Evolutionary conservation across 805 yeast genomes (phyloP), one percentile per base, ranked within the genome.

Genomic region (Metschnikowia sp.): DNA sequence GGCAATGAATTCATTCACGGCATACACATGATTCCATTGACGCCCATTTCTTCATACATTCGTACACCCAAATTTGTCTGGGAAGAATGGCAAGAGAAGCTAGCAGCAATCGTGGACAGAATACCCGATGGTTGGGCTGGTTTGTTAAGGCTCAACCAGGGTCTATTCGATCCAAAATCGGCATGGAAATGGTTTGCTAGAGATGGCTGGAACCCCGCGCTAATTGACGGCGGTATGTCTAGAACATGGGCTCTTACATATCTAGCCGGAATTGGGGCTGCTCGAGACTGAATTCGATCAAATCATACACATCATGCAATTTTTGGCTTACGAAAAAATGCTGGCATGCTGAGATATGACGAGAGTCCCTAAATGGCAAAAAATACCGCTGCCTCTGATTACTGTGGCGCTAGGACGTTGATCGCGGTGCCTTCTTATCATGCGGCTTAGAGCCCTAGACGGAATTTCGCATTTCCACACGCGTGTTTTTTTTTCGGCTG

Each of bases 231-330:
- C 48, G 97, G 97, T 2, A 92, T 89, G 75, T 83, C 92, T 28
- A 70, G 83, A 52, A 85, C 97, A 0, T 90, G 96, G 96, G 83
- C 91, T 10, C 70, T 90, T 52, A 82, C 96, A 0, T 87, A 79
- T 54, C 75, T 88, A 39, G 96, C 79, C 7, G 84, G 78, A 18
- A 63, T 72, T 42, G 72, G 70, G 6, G 59, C 46, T 12, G 55
- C 58, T 7, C 34, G 26, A 22, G 26, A 22, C 6, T 22, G 2
- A 22, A 1, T 1, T 22, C 26, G 26, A 22, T 22, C 26, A 22
- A 22, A 22, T 7, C 26, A 22, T 22, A 22, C 26, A 22, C 26
- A 22, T 22, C 5, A 22, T 22, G 5, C 26, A 22, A 22, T 5
- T 22, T 22, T 5, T 22, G 26, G 26, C 26, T 22, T 22, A 22